phyloP scores from a whole-genome alignment of 805 yeast species.

The Metschnikowia noctiluminum region DNA sequence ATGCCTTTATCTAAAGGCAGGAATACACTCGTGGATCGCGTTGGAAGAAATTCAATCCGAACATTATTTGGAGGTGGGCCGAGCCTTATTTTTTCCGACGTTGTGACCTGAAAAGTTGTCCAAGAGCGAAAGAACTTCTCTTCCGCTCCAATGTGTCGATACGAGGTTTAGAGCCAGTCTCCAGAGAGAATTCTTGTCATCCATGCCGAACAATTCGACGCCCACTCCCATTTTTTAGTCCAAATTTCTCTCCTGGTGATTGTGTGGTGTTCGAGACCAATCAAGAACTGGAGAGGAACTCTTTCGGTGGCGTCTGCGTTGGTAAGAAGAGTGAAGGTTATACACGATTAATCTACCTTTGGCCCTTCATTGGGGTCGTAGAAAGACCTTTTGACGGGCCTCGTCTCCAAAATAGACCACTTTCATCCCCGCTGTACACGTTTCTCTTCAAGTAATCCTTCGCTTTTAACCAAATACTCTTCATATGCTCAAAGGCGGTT shows the following conservation, averaged over 20 bases:
- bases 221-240: neutral
- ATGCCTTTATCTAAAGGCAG: no score
- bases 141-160: neutral
- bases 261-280: neutral
- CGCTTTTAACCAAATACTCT: neutral
- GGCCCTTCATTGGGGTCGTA: neutral
- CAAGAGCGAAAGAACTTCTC: neutral
- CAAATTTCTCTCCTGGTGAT: neutral
- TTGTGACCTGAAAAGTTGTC: neutral
- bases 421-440: neutral
- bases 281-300: neutral
- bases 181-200: neutral
- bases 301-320: constrained; percentile 1
- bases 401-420: neutral
- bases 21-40: neutral
- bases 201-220: neutral
- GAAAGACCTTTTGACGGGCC: neutral
- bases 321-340: neutral
- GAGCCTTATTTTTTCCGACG: neutral
- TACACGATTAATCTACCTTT: neutral
- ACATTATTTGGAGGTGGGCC: neutral
- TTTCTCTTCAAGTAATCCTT: neutral
- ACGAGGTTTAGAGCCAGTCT: neutral
- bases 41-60: neutral
- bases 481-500: neutral